Evolutionary conservation across 2,329 filamentous ascomycete genomes (phyloP), one percentile per base, ranked within the genome.

Genomic region (Sporothrix inflata): DNA sequence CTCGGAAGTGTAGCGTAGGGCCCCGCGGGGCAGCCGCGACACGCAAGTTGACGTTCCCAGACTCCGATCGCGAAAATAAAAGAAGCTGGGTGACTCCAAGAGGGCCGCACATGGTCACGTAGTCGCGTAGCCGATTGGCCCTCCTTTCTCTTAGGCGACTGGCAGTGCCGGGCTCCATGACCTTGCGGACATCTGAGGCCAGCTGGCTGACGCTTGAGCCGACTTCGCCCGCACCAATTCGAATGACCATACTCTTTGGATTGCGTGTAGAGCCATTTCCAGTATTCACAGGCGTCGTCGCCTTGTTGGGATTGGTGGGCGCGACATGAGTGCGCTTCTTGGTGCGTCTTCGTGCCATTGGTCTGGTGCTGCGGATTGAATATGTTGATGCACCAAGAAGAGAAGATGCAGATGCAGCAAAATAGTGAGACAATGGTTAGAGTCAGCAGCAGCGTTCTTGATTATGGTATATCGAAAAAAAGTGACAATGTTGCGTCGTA

Each of bases 161-260:
- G 3, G 96, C 96, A 4, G 96, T 99, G 70, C 94, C 93, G 0
- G 96, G 96, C 82, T 98, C 94, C 94, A 99, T 97, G 84, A 98
- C 95, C 71, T 87, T 87, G 77, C 96, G 90, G 73, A 98, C 92
- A 83, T 99, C 96, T 77, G 92, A 90, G 27, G 95, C 94, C 77
- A 99, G 85, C 83, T 98, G 94, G 80, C 91, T 95, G 77, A 99
- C 88, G 80, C 92, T 97, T 73, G 93, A 89, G 72, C 96, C 96
- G 69, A 99, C 94, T 80, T 98, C 93, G 78, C 94, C 92, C 77
- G 94, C 95, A 77, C 96, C 96, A 78, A 98, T 94, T 77, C 96
- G 93, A 82, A 99, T 97, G 73, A 99, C 95, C 95, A 99, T 98
- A 80, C 92, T 97, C 86, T 98, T 98, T 45, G 96, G 96, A 69